Evolutionary conservation across 2,329 filamentous ascomycete genomes (phyloP).

Genomic region (Arthrobotrys sinensis): DNA sequence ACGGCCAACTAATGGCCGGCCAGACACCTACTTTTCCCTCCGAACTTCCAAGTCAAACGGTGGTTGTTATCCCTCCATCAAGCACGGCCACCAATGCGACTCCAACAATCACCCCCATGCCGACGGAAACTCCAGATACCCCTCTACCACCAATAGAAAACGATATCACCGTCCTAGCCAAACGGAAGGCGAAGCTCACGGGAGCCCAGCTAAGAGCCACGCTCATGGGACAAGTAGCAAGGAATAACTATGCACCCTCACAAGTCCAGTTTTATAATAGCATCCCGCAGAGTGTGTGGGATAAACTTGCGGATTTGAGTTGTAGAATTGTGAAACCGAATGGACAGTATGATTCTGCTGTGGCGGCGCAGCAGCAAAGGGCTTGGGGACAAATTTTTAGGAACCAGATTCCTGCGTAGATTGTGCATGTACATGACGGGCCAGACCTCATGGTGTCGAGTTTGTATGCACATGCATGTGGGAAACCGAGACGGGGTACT

Average conservation of each 20-base stretch:
- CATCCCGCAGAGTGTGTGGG: slow-evolving; percentile 28
- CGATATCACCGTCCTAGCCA: background rate
- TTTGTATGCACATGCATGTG: too few species aligned
- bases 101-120: background rate
- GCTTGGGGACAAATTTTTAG: slow-evolving; percentile 35
- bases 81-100: background rate
- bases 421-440: too few species aligned
- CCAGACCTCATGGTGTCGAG: too few species aligned
- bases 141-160: background rate
- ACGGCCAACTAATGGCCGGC: slow-evolving; percentile 1
- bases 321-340: slow-evolving; percentile 34
- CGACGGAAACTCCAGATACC: background rate
- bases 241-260: slow-evolving; percentile 21
- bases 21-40: slow-evolving; percentile 29
- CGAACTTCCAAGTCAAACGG: background rate
- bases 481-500: too few species aligned
- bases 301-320: slow-evolving; percentile 41
- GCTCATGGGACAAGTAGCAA: slow-evolving; percentile 22
- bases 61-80: background rate
- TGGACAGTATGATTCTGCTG: slow-evolving; percentile 26
- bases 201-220: background rate
- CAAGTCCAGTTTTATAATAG: slow-evolving; percentile 44
- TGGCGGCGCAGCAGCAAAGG: slow-evolving; percentile 25
- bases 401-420: slow-evolving; percentile 14
- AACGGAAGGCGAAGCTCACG: slow-evolving; percentile 30